Evolutionary conservation across 768 basidiomycete genomes (phyloP), one percentile per base, ranked within the genome.

Genomic region (Roridomyces roridus): DNA sequence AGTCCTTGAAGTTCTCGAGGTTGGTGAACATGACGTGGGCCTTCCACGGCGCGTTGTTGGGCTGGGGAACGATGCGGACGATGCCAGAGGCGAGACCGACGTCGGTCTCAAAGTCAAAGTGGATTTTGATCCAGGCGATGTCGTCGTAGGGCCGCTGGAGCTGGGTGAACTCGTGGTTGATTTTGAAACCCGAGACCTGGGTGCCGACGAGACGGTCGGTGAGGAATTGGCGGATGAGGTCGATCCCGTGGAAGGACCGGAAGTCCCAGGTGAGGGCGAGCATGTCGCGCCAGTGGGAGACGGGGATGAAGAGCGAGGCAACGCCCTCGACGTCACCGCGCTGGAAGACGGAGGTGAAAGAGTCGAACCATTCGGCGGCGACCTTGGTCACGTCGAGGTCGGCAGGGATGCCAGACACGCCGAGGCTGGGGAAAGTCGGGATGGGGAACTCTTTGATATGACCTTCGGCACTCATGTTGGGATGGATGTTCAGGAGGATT

Each of bases 11-110:
- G 4, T 71, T 67, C 42, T 80, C 78, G 1, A 88, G 75, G 36
- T 78, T 74, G 0, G 85, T 86, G 64, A 79, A 80, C 6, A 86
- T 57, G 15, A 78, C 77, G 67, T 82, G 80, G 1, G 83, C 84
- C 60, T 77, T 80, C 86, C 86, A 88, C 14, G 24, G 23, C 24
- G 68, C 69, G 2, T 71, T 67, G 14, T 67, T 68, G 4, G 73
- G 63, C 6, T 74, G 72, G 0, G 80, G 84, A 2, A 85, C 78
- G 18, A 87, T 68, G n/a, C 82, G 78, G 20, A 71, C 70, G 45
- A 87, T 66, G 6, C 80, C 83, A 5, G 72, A 73, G 1, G 75
- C 80, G 1, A 68, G 59, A 0, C 81, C 85, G 5, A 77, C 68
- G 6, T 60, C 76, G 12, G 75, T 78, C n/a, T 74, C 72, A 56